Evolutionary conservation across 2,329 filamentous ascomycete genomes (phyloP), one percentile per base, ranked within the genome.

Genomic region (Aspergillus melleus): DNA sequence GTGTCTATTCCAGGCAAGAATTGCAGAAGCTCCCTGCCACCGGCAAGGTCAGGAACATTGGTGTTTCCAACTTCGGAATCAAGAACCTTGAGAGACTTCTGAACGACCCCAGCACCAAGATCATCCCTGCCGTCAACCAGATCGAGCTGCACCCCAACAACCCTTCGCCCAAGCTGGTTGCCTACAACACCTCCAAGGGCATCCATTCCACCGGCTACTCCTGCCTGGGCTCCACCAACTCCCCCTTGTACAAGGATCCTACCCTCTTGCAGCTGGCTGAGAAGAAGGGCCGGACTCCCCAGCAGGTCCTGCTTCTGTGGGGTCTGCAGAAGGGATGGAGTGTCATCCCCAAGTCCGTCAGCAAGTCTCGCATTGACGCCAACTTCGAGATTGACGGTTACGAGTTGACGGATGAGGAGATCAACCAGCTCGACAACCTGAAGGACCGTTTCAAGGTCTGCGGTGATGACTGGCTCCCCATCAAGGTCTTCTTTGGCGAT

Each of bases 261-360:
- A 77, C 77, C 2, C 73, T 86, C n/a, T 74, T 77, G 30, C 74
- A 81, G 69, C 75, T 86, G 54, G 84, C 81, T 14, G 79, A 84
- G 73, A 84, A 83, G 69, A 81, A 85, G 67, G 76, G 76, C 67
- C 85, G 85, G 75, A 79, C 75, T 39, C 80, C 81, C 19, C 82
- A 84, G 54, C 83, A 86, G 69, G 78, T 83, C 6, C 78, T 83
- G 26, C 74, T 86, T 39, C 81, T 87, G 69, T 96, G 91, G 91
- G 91, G 91, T 64, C 79, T 96, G 57, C 86, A 90, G 74, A 88
- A 92, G 72, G 91, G 89, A 60, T 91, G 88, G 81, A 90, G 86
- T 65, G 91, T 96, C 55, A 92, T 96, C 69, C 91, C 91, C 70
- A 96, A 96, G 84, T 90, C 86, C 55, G 89, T 93, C 60, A 92